These are phyloP conservation scores for Mollisiaceae sp. DNA, from an alignment of 2,329 filamentous ascomycete genomes.

Conservation along the genomic window DNA sequence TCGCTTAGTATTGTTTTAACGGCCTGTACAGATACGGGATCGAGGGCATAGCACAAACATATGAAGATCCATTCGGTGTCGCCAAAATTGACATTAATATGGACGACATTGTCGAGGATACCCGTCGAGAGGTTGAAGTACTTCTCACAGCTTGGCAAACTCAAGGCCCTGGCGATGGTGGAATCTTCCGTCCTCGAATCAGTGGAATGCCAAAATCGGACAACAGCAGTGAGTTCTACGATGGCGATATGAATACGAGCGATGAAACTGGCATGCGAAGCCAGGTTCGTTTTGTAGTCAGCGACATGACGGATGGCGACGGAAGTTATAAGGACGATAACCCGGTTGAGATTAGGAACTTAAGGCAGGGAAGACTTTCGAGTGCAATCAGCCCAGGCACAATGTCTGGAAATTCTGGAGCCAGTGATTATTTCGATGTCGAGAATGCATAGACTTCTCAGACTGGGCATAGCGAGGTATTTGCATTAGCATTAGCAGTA, in stretches of 20 bases:
- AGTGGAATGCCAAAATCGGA: slow-evolving; percentile 27
- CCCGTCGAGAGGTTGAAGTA: slow-evolving; percentile 61
- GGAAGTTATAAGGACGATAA: slow-evolving; percentile 28
- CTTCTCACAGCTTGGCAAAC: slow-evolving; percentile 61
- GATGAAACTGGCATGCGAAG: slow-evolving; percentile 16
- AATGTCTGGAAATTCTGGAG: not conserved
- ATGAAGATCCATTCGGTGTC: slow-evolving; percentile 70
- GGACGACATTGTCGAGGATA: slow-evolving; percentile 67
- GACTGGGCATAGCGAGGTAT: not conserved
- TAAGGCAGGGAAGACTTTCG: slow-evolving; percentile 19
- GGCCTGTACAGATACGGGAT: slow-evolving; percentile 56
- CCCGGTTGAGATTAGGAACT: slow-evolving; percentile 21
- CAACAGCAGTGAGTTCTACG: slow-evolving; percentile 25
- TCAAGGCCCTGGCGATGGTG: slow-evolving; percentile 33
- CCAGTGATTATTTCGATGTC: slow-evolving; percentile 17
- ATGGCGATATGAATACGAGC: slow-evolving; percentile 16
- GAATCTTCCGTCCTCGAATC: slow-evolving; percentile 35
- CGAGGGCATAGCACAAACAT: slow-evolving; percentile 55
- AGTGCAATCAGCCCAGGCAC: slow-evolving; percentile 21
- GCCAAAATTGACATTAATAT: slow-evolving; percentile 72
- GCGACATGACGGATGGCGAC: slow-evolving; percentile 18
- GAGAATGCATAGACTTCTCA: not conserved
- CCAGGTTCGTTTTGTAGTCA: slow-evolving; percentile 30
- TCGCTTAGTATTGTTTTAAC: too few species aligned
- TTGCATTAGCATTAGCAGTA: not conserved